Evolutionary conservation across 208 protist genomes (phyloP).

Genomic region (Acanthamoeba culbertsoni): DNA sequence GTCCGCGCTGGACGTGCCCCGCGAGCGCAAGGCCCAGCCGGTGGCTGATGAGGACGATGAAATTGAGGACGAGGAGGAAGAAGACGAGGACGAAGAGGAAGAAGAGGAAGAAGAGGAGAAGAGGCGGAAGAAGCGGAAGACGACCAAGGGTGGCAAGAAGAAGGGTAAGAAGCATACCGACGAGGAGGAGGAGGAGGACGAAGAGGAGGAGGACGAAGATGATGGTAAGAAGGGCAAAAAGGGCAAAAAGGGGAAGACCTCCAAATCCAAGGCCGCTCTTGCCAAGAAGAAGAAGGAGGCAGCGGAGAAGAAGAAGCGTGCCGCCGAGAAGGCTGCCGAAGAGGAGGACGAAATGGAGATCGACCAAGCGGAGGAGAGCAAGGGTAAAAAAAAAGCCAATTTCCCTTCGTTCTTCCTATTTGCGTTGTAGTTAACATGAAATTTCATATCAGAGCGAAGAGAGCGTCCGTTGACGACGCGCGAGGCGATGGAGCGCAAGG

Average conservation of each 20-base stretch:
- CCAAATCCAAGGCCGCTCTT: no score
- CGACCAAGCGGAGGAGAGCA: background rate
- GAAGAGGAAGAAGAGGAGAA: background rate
- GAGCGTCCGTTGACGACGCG: background rate
- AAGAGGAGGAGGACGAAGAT: background rate
- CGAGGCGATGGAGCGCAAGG: constrained; percentile 2
- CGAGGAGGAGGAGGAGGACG: background rate
- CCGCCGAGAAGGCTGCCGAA: background rate
- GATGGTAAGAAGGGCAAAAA: background rate
- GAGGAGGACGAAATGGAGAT: background rate
- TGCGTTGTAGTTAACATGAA: no score
- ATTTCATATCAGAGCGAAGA: background rate
- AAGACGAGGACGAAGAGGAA: background rate
- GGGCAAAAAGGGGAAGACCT: background rate
- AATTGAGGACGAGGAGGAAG: background rate
- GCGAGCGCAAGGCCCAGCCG: background rate
- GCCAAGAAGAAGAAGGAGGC: background rate
- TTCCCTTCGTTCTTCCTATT: no score
- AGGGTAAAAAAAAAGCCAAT: background rate
- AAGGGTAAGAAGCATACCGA: background rate
- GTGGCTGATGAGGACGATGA: background rate
- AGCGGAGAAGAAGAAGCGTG: background rate
- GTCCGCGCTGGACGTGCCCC: background rate
- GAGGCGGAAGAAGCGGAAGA: background rate
- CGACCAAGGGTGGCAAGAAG: background rate